Evolutionary conservation across 176 grass and related monocot species (phyloP).

Genomic region (Carex myosuroides): DNA sequence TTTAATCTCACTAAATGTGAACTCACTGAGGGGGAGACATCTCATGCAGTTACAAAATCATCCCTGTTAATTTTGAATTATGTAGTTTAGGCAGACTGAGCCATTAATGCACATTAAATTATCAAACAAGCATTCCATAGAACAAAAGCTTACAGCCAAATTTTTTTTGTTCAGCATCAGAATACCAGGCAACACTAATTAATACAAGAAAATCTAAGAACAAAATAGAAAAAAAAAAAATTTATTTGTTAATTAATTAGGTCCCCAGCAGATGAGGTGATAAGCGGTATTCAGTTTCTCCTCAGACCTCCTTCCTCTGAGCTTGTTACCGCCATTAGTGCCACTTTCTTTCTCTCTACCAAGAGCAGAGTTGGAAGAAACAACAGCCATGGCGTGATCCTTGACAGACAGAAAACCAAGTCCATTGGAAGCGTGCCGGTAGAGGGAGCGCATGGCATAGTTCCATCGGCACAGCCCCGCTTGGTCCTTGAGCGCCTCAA

Average conservation of each 20-base stretch:
- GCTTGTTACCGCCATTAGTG: background rate
- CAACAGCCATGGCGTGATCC: background rate
- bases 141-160: background rate
- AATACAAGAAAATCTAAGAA: background rate
- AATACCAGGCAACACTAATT: background rate
- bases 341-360: background rate
- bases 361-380: background rate
- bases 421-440: conserved; percentile 21
- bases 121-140: background rate
- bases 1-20: no score
- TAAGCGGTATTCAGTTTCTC: conserved; percentile 60
- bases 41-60: background rate
- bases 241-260: conserved; percentile 24
- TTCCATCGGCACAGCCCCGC: conserved; percentile 59
- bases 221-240: background rate
- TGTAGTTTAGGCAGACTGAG: background rate
- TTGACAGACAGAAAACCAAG: conserved; percentile 27
- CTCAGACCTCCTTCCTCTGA: conserved; percentile 16
- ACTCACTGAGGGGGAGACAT: background rate
- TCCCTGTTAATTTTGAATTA: background rate
- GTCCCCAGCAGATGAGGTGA: conserved; percentile 67
- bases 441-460: conserved; percentile 45
- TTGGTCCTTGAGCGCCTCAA: conserved; percentile 78
- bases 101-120: background rate
- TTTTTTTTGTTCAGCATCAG: background rate